A percentile compares a stretch with the other conserved stretches of the same genome.
These are phyloP conservation scores for Exophiala sideris DNA, from an alignment of 2,329 filamentous ascomycete genomes.

Conservation along the genomic window DNA sequence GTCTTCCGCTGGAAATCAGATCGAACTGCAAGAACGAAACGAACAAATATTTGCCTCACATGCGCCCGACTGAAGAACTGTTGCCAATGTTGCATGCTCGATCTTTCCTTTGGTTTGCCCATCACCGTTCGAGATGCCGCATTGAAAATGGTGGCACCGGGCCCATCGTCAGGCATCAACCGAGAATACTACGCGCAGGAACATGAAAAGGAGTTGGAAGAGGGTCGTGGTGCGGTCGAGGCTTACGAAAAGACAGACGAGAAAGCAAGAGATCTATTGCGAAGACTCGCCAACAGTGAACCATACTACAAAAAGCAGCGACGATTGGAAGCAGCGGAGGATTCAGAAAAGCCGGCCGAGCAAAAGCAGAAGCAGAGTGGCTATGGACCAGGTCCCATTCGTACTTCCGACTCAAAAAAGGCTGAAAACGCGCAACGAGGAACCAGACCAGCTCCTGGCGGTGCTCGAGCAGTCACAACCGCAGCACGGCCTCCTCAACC, in stretches of 20 bases:
- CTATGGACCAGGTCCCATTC: constrained; percentile 68
- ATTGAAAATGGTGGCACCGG: constrained; percentile 94
- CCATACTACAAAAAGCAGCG: constrained; percentile 91
- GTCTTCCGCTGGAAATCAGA: constrained; percentile 94
- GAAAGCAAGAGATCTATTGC: constrained; percentile 84
- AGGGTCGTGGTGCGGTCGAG: constrained; percentile 78
- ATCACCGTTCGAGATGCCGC: constrained; percentile 95
- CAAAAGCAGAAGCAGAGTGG: constrained; percentile 52
- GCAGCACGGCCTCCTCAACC: constrained; percentile 74
- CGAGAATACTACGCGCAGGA: constrained; percentile 97
- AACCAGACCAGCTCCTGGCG: constrained; percentile 46
- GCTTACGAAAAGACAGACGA: constrained; percentile 97
- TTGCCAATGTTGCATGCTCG: constrained; percentile 98
- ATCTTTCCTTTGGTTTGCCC: constrained; percentile 90
- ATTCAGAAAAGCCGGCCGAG: constrained; percentile 39
- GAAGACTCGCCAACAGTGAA: constrained; percentile 83
- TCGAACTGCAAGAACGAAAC: constrained; percentile 84
- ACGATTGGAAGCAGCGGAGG: constrained; percentile 61
- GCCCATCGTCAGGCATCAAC: constrained; percentile 88
- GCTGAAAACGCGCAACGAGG: constrained; percentile 40
- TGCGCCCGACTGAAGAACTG: constrained; percentile 98
- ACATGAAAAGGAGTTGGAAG: constrained; percentile 91
- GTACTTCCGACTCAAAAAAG: constrained; percentile 61
- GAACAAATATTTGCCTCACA: constrained; percentile 92
- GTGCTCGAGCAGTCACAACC: constrained; percentile 62